A percentile compares a stretch with the other conserved stretches of the same genome.
Evolutionary conservation across 192 early-diverging fungal species (phyloP).

Genomic region (Podila verticillata): DNA sequence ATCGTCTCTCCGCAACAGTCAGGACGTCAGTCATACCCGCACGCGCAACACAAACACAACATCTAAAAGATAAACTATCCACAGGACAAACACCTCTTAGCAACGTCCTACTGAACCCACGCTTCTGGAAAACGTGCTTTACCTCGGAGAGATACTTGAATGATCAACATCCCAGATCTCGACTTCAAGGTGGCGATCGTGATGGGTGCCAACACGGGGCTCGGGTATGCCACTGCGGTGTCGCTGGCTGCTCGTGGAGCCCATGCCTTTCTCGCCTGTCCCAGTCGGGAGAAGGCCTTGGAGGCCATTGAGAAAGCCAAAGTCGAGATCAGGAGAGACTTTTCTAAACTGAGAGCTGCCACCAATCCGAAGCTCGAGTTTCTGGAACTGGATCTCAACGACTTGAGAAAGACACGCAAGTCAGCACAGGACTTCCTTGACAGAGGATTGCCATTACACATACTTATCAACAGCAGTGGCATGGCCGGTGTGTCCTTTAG

Average conservation of each 20-base stretch:
- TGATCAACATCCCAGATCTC: constrained; percentile 28
- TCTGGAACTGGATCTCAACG: constrained; percentile 16
- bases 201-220: constrained; percentile 53
- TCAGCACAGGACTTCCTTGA: constrained; percentile 42
- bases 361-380: constrained; percentile 18
- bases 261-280: constrained; percentile 8
- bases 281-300: not conserved
- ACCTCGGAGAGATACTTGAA: no score
- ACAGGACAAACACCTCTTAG: no score
- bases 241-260: constrained; percentile 5
- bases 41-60: no score
- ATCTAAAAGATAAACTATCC: no score
- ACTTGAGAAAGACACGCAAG: not conserved
- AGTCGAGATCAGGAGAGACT: no score
- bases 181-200: constrained; percentile 50
- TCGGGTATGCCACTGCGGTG: constrained; percentile 13
- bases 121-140: no score
- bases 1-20: no score
- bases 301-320: not conserved
- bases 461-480: constrained; percentile 18
- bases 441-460: constrained; percentile 54
- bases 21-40: no score
- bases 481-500: not conserved
- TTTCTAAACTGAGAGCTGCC: no score
- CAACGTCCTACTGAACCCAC: not conserved